Evolutionary conservation across 305 asterid species (phyloP).

Genomic region (Solanum hybrid): DNA sequence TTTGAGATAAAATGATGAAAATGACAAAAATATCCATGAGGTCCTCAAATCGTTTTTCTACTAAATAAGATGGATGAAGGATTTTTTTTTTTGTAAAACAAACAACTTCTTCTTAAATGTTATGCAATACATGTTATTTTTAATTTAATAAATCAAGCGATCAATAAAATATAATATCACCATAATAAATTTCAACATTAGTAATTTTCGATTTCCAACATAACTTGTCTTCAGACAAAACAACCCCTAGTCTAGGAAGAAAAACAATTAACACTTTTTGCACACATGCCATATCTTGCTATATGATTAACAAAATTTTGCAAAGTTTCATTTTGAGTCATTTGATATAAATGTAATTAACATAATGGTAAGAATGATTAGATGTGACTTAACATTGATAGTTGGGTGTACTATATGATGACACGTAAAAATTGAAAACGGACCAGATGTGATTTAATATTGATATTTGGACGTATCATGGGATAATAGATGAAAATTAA

Average conservation of each 20-base stretch:
- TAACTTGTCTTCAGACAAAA: neutral
- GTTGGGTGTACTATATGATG: neutral
- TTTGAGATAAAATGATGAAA: neutral
- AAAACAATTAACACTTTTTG: neutral
- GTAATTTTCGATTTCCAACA: accelerated
- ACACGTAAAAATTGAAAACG: neutral
- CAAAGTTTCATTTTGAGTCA: neutral
- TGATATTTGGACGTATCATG: neutral
- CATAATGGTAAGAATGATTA: neutral
- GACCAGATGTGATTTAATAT: neutral
- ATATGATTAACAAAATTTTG: neutral
- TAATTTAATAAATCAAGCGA: neutral
- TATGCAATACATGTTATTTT: neutral
- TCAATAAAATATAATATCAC: neutral
- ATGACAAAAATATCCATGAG: neutral
- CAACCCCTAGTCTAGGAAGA: neutral
- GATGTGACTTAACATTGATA: neutral
- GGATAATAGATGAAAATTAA: neutral
- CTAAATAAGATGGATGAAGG: neutral
- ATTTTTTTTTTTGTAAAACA: neutral
- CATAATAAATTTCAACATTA: neutral
- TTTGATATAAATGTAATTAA: neutral
- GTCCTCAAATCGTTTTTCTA: neutral
- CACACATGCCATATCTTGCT: neutral
- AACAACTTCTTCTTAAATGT: neutral